phyloP scores from a whole-genome alignment of 177 flowering plant genomes.

The Vitis hybrid region DNA sequence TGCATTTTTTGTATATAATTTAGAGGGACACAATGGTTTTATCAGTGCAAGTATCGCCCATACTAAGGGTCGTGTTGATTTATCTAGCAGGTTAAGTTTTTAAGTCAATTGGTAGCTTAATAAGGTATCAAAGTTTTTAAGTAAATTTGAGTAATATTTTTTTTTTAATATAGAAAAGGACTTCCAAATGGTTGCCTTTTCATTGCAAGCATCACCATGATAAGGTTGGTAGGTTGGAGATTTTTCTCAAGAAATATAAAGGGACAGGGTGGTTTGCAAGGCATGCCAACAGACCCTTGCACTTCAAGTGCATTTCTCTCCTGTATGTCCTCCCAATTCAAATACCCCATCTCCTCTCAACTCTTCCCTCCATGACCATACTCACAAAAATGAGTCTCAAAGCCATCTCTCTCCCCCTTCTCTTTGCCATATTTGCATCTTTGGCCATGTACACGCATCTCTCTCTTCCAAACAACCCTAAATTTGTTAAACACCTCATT shows the following conservation, averaged over 20 bases:
- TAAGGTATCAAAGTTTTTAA: no score
- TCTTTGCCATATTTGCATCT: slow-evolving; percentile 36
- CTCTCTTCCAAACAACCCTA: slow-evolving; percentile 9
- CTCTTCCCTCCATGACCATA: neutral
- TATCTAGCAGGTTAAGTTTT: no score
- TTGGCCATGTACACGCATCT: slow-evolving; percentile 27
- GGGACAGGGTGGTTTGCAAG: slow-evolving; percentile 75
- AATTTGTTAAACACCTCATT: slow-evolving; percentile 14
- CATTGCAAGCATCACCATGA: neutral
- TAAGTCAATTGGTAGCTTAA: no score
- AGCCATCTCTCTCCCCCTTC: slow-evolving; percentile 14
- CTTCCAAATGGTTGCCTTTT: neutral
- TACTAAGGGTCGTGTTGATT: no score
- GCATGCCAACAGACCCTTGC: slow-evolving; percentile 61
- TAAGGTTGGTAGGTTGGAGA: slow-evolving; percentile 22
- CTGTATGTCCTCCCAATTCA: neutral
- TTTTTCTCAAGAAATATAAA: slow-evolving; percentile 5
- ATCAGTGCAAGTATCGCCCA: no score
- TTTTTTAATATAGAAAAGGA: no score
- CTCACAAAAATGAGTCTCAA: slow-evolving; percentile 17
- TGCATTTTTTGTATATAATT: no score
- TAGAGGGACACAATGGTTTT: no score
- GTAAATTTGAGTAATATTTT: no score
- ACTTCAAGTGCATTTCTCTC: slow-evolving; percentile 64
- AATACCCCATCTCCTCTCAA: neutral